A percentile compares a stretch with the other conserved stretches of the same genome.
Conservation (phyloP, 345 rosid species). For the Aegle marmelos region DNA sequence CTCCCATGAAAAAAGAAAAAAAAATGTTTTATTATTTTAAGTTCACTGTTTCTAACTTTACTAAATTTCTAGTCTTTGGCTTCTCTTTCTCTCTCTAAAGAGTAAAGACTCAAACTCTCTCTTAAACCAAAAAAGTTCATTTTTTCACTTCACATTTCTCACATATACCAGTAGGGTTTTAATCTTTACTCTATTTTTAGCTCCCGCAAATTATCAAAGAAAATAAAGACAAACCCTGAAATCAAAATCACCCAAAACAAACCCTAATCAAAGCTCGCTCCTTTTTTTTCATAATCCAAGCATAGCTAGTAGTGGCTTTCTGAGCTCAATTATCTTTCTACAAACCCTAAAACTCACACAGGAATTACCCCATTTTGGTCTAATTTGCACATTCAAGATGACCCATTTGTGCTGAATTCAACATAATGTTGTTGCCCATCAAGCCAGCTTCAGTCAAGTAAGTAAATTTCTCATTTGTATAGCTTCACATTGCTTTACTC, state of each 20-base stretch:
- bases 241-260: constrained; percentile 14
- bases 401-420: constrained; percentile 38
- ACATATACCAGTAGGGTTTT: constrained; percentile 54
- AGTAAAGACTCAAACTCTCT: constrained; percentile 12
- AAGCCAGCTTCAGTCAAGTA: constrained; percentile 41
- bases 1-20: no score
- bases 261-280: constrained; percentile 32
- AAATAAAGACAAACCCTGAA: constrained; percentile 37
- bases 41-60: background rate
- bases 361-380: constrained; percentile 27
- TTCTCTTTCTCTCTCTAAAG: constrained; percentile 5
- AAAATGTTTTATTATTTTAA: background rate
- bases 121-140: background rate
- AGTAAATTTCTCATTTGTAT: constrained; percentile 31
- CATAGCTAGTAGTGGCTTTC: constrained; percentile 24
- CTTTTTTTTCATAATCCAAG: constrained; percentile 22
- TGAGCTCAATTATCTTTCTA: constrained; percentile 27
- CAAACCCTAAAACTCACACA: constrained; percentile 34
- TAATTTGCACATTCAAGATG: constrained; percentile 17
- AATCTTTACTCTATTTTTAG: constrained; percentile 43
- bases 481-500: constrained; percentile 17
- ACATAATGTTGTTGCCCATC: constrained; percentile 50
- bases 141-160: constrained; percentile 34
- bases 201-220: constrained; percentile 37
- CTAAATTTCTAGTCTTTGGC: background rate